These are phyloP conservation scores for Euptelea pleiosperma DNA, from an alignment of 164 flowering plant genomes.

Conservation along the genomic window DNA sequence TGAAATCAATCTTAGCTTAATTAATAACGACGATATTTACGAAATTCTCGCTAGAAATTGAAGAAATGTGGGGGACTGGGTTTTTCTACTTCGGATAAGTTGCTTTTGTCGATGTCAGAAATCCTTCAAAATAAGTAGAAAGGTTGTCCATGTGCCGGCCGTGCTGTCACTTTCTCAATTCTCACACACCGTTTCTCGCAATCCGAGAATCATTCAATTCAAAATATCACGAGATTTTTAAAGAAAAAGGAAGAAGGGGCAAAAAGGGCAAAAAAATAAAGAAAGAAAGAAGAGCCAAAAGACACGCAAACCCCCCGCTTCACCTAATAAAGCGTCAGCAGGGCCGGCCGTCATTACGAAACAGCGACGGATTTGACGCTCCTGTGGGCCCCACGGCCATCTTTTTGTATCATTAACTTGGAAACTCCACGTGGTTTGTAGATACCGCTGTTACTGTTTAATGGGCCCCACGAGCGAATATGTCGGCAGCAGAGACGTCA, in stretches of 20 bases:
- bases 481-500: constrained; percentile 14
- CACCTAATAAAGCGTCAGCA: constrained; percentile 3
- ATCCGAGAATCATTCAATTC: not conserved
- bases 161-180: not conserved
- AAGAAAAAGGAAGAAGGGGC: not conserved
- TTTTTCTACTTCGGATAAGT: no score
- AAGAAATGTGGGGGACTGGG: no score
- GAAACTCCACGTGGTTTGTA: constrained; percentile 1
- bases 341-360: not conserved
- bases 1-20: no score
- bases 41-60: no score
- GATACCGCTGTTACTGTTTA: not conserved
- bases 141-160: constrained; percentile 7
- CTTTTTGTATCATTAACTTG: not conserved
- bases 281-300: not conserved
- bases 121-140: not conserved
- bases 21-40: no score
- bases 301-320: constrained; percentile 4
- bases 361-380: constrained; percentile 9
- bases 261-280: not conserved
- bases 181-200: not conserved
- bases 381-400: not conserved
- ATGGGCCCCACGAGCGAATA: constrained; percentile 1
- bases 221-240: not conserved
- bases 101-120: not conserved